Evolutionary conservation across 352 stramenopile genomes (phyloP), one percentile per base, ranked within the genome.

Genomic region (Globisporangium paroecandrum): DNA sequence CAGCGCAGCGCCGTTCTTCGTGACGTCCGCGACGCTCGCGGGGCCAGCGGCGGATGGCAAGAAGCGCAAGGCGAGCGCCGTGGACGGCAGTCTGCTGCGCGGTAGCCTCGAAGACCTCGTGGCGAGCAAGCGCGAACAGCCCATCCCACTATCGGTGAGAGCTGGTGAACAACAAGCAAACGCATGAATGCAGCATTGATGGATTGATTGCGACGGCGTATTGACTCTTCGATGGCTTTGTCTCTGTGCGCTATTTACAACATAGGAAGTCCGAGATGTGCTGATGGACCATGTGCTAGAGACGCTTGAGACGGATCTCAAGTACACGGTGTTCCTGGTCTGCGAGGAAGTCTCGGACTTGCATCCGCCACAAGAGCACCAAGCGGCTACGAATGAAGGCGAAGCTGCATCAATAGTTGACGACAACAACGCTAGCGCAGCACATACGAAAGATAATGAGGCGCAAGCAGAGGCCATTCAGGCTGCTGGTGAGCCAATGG

Each of bases 311-410:
- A 89, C 79, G 4, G 77, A 90, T 65, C 64, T 93, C 25, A 90
- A 87, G 65, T 66, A 87, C 68, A 86, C 78, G 1, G 82, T 93
- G 47, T 66, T 93, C 34, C 73, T 93, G 6, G 69, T 91, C 57
- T 93, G 83, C 64, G 85, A 93, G 51, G 85, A 93, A 29, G 77
- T 91, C 54, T 41, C 75, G 10, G 81, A 90, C 62, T 76, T 91
- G 58, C 73, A 66, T 22, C 46, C 47, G 9, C 18, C 22, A 20
- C 41, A 67, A 53, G 59, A 69, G 18, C 29, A 66, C 22, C 12
- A 65, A n/a, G 22, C 43, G 29, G 18, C 9, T 8, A 24, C 53
- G 24, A 47, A 27, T 49, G 27, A 54, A 60, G 49, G 29, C 53
- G 51, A 15, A 47, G 3, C n/a, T 27, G 25, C 36, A n/a, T 56